phyloP scores from a whole-genome alignment of 2,329 filamentous ascomycete species.

The Ustulina deusta region DNA sequence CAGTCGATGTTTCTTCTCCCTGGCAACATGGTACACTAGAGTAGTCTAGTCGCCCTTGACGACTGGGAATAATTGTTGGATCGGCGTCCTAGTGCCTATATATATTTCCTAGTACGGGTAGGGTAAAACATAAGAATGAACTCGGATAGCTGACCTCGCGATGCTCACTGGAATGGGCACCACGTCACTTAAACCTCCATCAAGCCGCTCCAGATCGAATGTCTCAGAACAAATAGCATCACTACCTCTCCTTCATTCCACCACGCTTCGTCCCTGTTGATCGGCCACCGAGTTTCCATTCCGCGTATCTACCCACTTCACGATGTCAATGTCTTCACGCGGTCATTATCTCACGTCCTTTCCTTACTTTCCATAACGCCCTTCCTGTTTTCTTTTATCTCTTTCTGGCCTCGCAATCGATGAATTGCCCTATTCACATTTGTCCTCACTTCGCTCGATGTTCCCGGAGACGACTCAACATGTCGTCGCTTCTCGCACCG shows the following conservation, averaged over 20 bases:
- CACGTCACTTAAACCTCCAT: background rate
- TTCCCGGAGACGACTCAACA: slow-evolving; percentile 2
- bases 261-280: slow-evolving; percentile 20
- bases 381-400: background rate
- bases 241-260: slow-evolving; percentile 44
- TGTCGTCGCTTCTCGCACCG: slow-evolving; percentile 19
- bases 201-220: slow-evolving; percentile 15
- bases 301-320: background rate
- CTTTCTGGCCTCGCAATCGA: background rate
- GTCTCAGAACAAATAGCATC: slow-evolving; percentile 22
- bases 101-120: background rate
- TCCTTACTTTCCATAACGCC: slow-evolving; percentile 10
- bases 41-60: background rate
- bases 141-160: background rate
- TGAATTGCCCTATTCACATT: background rate
- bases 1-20: background rate
- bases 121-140: slow-evolving; percentile 3
- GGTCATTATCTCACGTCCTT: background rate
- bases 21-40: background rate
- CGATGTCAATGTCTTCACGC: slow-evolving; percentile 11
- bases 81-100: too few relatives aligned
- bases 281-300: slow-evolving; percentile 41
- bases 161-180: slow-evolving; percentile 19
- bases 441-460: background rate
- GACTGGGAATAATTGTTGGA: background rate